Evolutionary conservation across 73 alveolate genomes (phyloP), one percentile per base, ranked within the genome.

Genomic region (Paramecium caudatum): DNA sequence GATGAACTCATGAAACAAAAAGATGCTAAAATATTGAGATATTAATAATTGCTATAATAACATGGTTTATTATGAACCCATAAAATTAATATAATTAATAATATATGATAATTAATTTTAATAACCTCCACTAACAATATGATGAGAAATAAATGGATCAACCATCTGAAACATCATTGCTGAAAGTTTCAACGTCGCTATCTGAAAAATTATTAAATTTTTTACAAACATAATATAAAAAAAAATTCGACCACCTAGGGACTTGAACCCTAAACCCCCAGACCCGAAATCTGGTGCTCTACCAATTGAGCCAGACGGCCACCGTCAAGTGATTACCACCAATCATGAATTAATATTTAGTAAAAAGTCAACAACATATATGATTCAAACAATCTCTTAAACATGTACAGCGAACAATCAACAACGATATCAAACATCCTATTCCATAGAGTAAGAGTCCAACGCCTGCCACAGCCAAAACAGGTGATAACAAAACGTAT

Each of bases 231-330:
- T 41, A 55, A 65, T 25, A 65, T 30, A 65, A 74, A 86, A 63
- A 86, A 62, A 86, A 86, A n/a, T 62, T 49, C 93, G 93, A 86
- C 93, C 93, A 70, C 82, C 90, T 86, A 86, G 93, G 93, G 93
- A 86, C 93, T 86, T 78, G 93, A 86, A 86, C 93, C 93, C 93
- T 86, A 86, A 86, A 86, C 93, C 93, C 84, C 84, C 84, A 78
- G 93, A 86, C 90, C 93, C 93, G 93, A 86, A 86, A 86, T 86
- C 93, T 78, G 84, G 90, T 86, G 93, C 93, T 70, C 93, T 86
- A 86, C 93, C 93, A 62, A 74, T 86, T 86, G 93, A 70, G 93
- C 93, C 93, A 86, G 90, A 86, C 82, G 93, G 93, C 93, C 93
- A 74, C 39, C 27, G 12, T 65, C 46, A 55, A 23, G 10, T 55